Evolutionary conservation across 257 asterid genomes (phyloP).

Genomic region (Handroanthus guayacan): DNA sequence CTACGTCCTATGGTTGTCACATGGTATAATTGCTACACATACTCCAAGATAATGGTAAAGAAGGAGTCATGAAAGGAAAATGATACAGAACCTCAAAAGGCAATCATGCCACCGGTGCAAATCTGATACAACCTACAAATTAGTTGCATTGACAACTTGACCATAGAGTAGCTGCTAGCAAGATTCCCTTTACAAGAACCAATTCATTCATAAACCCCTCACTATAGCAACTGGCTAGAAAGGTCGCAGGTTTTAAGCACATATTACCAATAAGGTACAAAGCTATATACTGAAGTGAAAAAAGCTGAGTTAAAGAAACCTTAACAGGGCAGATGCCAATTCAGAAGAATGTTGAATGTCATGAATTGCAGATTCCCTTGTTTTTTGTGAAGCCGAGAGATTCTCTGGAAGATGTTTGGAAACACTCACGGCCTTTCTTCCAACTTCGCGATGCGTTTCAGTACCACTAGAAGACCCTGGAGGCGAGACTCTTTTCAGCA

Average conservation of each 20-base stretch:
- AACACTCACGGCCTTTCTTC: conserved; percentile 37
- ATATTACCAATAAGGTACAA: conserved; percentile 19
- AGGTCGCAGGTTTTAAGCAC: conserved; percentile 4
- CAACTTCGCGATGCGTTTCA: conserved; percentile 34
- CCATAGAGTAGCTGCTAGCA: conserved; percentile 12
- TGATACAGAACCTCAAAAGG: not conserved
- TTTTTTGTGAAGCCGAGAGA: conserved; percentile 36
- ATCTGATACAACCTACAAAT: not conserved
- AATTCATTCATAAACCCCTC: conserved; percentile 10
- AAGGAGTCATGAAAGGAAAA: conserved; percentile 1
- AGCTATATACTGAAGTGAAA: conserved; percentile 6
- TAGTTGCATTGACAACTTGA: not conserved
- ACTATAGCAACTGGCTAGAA: not conserved
- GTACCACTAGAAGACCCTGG: conserved; percentile 30
- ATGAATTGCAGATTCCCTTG: conserved; percentile 63
- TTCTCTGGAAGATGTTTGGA: conserved; percentile 35
- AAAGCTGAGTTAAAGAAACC: conserved; percentile 46
- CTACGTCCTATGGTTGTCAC: not conserved
- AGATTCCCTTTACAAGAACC: not conserved
- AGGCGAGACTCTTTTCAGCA: conserved; percentile 36
- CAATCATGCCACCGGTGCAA: not conserved
- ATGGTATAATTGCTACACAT: not conserved
- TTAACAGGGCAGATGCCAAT: conserved; percentile 73
- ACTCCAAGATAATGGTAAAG: not conserved
- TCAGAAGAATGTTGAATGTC: conserved; percentile 76